These are phyloP conservation scores for Fusarium armeniacum DNA, from an alignment of 2,329 filamentous ascomycete genomes.

Conservation along the genomic window DNA sequence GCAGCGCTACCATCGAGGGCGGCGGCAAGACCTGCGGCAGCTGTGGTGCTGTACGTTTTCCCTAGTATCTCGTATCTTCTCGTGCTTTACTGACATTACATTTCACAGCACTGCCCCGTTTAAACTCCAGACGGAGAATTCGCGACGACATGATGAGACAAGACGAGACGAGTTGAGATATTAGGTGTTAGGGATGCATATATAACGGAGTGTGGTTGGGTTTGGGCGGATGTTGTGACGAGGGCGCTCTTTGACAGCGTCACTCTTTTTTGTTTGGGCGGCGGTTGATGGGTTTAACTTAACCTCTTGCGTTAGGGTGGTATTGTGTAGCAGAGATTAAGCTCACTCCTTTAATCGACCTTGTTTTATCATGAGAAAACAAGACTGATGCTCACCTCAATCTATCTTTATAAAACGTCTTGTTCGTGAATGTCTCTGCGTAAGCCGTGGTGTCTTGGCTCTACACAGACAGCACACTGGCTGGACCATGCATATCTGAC, in stretches of 20 bases:
- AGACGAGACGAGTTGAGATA: conserved; percentile 20
- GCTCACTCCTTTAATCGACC: conserved; percentile 28
- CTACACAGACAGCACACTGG: not conserved
- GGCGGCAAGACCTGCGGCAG: conserved; percentile 66
- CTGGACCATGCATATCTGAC: not conserved
- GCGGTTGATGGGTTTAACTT: not conserved
- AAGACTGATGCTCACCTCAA: conserved; percentile 16
- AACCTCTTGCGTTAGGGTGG: not conserved
- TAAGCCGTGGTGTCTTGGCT: not conserved
- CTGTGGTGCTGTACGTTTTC: conserved; percentile 69
- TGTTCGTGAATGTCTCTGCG: not conserved
- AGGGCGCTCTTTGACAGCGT: conserved; percentile 31
- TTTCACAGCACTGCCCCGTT: conserved; percentile 48
- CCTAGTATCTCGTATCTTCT: not conserved
- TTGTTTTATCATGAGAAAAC: conserved; percentile 5
- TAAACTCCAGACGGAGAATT: conserved; percentile 32
- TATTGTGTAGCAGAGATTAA: conserved; percentile 18
- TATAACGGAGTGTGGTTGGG: conserved; percentile 13
- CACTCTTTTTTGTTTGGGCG: conserved; percentile 35
- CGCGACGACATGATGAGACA: conserved; percentile 33
- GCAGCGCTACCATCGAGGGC: conserved; percentile 62
- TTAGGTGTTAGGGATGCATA: conserved; percentile 35
- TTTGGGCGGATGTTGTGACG: conserved; percentile 30
- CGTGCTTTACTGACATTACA: conserved; percentile 12
- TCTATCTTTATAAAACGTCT: not conserved